Conservation (phyloP, 179 eudicot genomes). For the Drosera spatulata region DNA sequence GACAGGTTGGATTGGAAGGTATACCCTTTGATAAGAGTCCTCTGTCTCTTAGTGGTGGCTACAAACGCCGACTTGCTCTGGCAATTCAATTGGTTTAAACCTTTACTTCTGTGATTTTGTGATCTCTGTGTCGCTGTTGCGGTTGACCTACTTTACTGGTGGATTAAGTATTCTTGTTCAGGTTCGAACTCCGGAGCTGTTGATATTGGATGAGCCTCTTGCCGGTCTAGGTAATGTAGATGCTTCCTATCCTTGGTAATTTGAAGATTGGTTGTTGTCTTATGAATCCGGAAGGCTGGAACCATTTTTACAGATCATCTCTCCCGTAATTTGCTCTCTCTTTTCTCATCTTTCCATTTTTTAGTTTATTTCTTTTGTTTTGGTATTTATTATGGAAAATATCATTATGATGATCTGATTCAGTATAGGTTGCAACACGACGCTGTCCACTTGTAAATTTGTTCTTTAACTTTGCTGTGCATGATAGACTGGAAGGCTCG, state of each 20-base stretch:
- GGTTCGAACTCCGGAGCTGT: constrained; percentile 83
- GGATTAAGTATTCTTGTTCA: constrained; percentile 18
- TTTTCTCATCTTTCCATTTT: too few species aligned
- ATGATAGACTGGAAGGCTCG: constrained; percentile 93
- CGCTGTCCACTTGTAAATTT: neutral
- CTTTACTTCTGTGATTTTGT: constrained; percentile 1
- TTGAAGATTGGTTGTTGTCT: too few species aligned
- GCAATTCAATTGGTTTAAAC: constrained; percentile 77
- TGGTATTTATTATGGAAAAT: too few species aligned
- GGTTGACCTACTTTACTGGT: neutral
- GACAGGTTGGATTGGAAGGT: constrained; percentile 49
- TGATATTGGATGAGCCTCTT: constrained; percentile 96
- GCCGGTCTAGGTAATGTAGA: constrained; percentile 86
- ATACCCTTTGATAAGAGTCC: constrained; percentile 90
- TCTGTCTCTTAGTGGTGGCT: constrained; percentile 91
- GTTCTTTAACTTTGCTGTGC: neutral
- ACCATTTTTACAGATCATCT: too few species aligned
- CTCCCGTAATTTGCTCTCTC: too few species aligned
- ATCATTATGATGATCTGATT: too few species aligned
- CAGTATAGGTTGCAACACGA: too few species aligned
- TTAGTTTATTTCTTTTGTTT: too few species aligned
- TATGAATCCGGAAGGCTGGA: too few species aligned
- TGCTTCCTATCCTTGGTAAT: constrained; percentile 2
- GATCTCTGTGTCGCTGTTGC: neutral
- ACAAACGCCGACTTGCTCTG: constrained; percentile 92